Evolutionary conservation across 208 protist genomes (phyloP).

Genomic region (Acanthamoeba divionensis): DNA sequence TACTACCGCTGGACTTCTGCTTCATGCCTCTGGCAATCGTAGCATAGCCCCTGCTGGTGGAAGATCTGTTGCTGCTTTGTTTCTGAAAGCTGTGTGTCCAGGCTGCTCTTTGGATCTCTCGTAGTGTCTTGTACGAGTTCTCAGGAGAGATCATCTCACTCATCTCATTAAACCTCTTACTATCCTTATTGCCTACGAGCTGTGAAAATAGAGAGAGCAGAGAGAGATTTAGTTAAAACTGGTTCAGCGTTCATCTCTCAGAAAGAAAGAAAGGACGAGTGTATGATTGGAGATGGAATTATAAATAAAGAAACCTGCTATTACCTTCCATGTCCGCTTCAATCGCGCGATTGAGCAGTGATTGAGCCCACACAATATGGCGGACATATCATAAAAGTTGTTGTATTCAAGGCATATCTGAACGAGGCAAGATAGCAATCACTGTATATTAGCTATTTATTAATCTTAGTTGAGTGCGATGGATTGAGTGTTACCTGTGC

Average conservation of each 20-base stretch:
- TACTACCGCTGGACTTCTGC: neutral
- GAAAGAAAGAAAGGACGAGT: neutral
- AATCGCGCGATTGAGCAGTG: neutral
- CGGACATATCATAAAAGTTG: too few relatives aligned
- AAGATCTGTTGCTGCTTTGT: neutral
- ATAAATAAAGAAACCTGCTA: neutral
- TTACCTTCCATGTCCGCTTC: conserved; percentile 31
- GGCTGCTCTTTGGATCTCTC: conserved; percentile 20
- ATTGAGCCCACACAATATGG: too few relatives aligned
- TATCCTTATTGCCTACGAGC: conserved; percentile 13
- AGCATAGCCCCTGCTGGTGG: neutral
- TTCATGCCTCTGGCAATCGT: neutral
- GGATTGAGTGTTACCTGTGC: neutral
- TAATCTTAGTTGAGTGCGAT: neutral
- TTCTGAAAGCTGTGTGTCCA: too few relatives aligned
- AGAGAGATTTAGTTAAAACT: too few relatives aligned
- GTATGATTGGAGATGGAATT: neutral
- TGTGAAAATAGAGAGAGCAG: neutral
- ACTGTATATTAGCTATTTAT: neutral
- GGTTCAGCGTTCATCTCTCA: too few relatives aligned
- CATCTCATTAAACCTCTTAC: neutral
- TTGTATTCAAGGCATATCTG: conserved; percentile 23
- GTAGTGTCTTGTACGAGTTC: conserved; percentile 36
- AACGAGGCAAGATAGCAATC: neutral
- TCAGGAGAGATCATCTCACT: neutral